Percentiles rank a stretch among this genome's conserved stretches.
Evolutionary conservation across 2,329 filamentous ascomycete genomes (phyloP).

Genomic region (Gaeumannomyces tritici): DNA sequence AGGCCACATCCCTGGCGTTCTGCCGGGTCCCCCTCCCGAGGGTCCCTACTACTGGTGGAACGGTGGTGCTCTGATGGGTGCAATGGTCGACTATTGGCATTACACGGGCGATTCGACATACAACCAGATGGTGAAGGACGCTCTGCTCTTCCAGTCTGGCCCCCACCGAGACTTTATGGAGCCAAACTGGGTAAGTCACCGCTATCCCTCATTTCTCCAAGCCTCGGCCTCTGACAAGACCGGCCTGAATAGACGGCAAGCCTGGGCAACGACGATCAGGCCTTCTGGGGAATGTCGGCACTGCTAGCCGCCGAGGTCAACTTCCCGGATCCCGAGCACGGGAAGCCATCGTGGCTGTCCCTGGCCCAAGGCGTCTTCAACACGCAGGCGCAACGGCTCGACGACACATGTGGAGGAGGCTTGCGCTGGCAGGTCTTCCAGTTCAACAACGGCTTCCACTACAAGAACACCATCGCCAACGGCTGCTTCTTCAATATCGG

Average conservation of each 20-base stretch:
- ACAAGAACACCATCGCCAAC: constrained; percentile 58
- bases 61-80: constrained; percentile 58
- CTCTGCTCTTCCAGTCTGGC: constrained; percentile 50
- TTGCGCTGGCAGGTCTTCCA: constrained; percentile 70
- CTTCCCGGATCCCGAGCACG: constrained; percentile 47
- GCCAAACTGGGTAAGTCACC: constrained; percentile 23
- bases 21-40: constrained; percentile 41
- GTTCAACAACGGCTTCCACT: constrained; percentile 66
- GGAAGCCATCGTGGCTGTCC: constrained; percentile 50
- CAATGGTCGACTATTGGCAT: constrained; percentile 61
- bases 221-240: background rate
- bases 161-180: constrained; percentile 49
- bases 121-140: constrained; percentile 37
- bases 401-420: constrained; percentile 58
- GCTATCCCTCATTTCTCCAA: background rate
- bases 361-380: constrained; percentile 64
- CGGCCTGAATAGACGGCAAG: constrained; percentile 29
- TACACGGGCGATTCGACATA: constrained; percentile 55
- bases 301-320: constrained; percentile 58
- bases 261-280: constrained; percentile 59
- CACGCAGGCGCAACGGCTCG: constrained; percentile 51
- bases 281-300: constrained; percentile 60
- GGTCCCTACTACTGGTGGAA: constrained; percentile 69
- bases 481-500: constrained; percentile 56
- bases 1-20: constrained; percentile 42